A percentile compares a stretch with the other conserved stretches of the same genome.
These are phyloP conservation scores for Hygrophoropsis aurantiaca DNA, from an alignment of 768 basidiomycete species.

Conservation along the genomic window DNA sequence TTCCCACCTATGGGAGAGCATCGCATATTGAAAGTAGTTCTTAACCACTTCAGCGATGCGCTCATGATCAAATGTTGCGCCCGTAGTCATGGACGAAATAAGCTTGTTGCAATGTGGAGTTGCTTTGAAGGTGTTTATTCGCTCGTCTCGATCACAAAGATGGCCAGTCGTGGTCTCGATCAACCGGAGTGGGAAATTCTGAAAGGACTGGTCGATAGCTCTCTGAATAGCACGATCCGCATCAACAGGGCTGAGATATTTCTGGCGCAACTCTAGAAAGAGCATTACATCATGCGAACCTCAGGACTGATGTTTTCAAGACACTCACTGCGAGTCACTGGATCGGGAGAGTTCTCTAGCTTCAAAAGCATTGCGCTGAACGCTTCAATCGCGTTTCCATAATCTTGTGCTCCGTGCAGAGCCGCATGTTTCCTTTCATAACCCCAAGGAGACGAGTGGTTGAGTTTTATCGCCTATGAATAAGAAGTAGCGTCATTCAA, in stretches of 20 bases:
- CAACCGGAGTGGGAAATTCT: conserved; percentile 9
- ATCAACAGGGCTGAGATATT: conserved; percentile 1
- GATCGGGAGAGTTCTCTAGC: conserved; percentile 4
- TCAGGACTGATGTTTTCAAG: not conserved
- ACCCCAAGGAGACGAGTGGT: conserved; percentile 11
- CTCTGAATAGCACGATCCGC: not conserved
- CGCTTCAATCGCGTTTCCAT: conserved; percentile 14
- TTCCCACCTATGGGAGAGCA: too few species aligned
- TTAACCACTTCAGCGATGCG: too few species aligned
- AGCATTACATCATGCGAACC: not conserved
- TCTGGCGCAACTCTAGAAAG: too few species aligned
- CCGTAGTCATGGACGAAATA: not conserved
- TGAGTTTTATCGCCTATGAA: conserved; percentile 11
- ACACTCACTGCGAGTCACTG: conserved; percentile 4
- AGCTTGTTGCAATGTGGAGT: conserved; percentile 5
- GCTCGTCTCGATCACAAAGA: too few species aligned
- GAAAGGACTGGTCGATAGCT: conserved; percentile 2
- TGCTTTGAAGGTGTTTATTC: too few species aligned
- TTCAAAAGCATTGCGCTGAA: conserved; percentile 4
- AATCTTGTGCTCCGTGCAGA: not conserved
- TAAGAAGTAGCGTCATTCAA: not conserved
- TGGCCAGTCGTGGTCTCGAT: too few species aligned
- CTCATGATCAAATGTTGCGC: too few species aligned
- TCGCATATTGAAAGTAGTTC: too few species aligned
- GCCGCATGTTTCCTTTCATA: too few species aligned